Evolutionary conservation across 2,329 filamentous ascomycete species (phyloP).

Genomic region (Xylaria multiplex): DNA sequence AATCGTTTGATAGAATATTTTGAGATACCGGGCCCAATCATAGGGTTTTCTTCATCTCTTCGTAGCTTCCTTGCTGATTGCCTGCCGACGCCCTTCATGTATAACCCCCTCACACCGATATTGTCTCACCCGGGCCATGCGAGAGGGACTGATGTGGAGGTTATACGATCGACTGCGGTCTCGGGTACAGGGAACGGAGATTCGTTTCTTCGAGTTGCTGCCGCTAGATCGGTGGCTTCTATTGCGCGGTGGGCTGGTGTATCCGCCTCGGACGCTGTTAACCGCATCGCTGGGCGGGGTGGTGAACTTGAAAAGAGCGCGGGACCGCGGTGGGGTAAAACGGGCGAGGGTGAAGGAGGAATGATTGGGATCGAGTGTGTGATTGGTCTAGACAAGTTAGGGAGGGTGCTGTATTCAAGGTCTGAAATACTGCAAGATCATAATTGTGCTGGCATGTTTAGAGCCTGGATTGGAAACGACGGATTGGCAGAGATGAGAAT

Average conservation of each 20-base stretch:
- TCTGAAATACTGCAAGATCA: constrained; percentile 76
- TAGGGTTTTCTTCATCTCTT: constrained; percentile 57
- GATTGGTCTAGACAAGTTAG: constrained; percentile 56
- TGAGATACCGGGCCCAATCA: constrained; percentile 45
- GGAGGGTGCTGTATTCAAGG: constrained; percentile 54
- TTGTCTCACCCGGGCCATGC: background rate
- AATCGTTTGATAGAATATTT: constrained; percentile 36
- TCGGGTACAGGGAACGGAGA: constrained; percentile 91
- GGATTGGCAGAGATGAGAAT: constrained; percentile 68
- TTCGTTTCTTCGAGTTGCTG: constrained; percentile 79
- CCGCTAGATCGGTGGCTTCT: constrained; percentile 76
- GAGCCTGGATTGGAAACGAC: constrained; percentile 76
- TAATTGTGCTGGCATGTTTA: constrained; percentile 89
- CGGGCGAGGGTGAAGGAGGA: constrained; percentile 83
- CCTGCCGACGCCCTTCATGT: constrained; percentile 60
- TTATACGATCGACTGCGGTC: constrained; percentile 64
- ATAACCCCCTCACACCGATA: constrained; percentile 47
- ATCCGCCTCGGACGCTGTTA: constrained; percentile 67
- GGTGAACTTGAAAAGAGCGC: constrained; percentile 81
- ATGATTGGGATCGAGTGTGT: constrained; percentile 82
- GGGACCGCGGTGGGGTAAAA: constrained; percentile 75
- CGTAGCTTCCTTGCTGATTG: constrained; percentile 67
- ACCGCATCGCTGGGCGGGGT: constrained; percentile 72
- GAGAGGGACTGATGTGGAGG: constrained; percentile 37
- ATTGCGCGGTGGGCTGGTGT: constrained; percentile 71